Evolutionary conservation across 257 asterid genomes (phyloP).

Genomic region (Linaria vulgaris): DNA sequence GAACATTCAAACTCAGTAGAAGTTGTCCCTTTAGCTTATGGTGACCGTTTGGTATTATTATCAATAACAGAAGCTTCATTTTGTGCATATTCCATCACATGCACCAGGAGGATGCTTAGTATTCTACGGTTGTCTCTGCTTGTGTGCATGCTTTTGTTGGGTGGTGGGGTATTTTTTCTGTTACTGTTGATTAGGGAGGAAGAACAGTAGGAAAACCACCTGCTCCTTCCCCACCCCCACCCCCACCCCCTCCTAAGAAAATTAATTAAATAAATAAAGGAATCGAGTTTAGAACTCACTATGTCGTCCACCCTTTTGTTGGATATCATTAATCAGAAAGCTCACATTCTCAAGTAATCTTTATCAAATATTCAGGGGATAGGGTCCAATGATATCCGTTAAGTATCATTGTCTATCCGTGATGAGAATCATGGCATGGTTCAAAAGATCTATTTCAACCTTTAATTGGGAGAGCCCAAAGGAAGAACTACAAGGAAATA

Average conservation of each 20-base stretch:
- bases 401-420: too few relatives aligned
- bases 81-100: too few relatives aligned
- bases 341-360: not conserved
- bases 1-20: not conserved
- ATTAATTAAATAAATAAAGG: too few relatives aligned
- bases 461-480: too few relatives aligned
- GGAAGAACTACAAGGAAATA: too few relatives aligned
- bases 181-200: not conserved
- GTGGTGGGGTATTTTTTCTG: not conserved
- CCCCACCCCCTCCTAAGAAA: too few relatives aligned
- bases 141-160: not conserved
- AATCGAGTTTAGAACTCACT: not conserved
- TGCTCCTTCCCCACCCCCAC: too few relatives aligned
- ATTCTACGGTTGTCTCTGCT: not conserved
- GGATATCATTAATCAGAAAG: not conserved
- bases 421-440: too few relatives aligned
- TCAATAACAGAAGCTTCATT: too few relatives aligned
- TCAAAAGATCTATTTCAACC: too few relatives aligned
- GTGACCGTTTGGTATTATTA: too few relatives aligned
- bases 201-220: not conserved
- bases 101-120: slow-evolving; percentile 7
- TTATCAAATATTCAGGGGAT: not conserved
- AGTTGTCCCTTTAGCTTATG: slow-evolving; percentile 5
- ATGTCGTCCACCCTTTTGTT: not conserved
- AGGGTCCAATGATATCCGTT: not conserved